Evolutionary conservation across 1,284 basidiomycete species (phyloP), one percentile per base, ranked within the genome.

Genomic region (Butyriboletus appendiculatus): DNA sequence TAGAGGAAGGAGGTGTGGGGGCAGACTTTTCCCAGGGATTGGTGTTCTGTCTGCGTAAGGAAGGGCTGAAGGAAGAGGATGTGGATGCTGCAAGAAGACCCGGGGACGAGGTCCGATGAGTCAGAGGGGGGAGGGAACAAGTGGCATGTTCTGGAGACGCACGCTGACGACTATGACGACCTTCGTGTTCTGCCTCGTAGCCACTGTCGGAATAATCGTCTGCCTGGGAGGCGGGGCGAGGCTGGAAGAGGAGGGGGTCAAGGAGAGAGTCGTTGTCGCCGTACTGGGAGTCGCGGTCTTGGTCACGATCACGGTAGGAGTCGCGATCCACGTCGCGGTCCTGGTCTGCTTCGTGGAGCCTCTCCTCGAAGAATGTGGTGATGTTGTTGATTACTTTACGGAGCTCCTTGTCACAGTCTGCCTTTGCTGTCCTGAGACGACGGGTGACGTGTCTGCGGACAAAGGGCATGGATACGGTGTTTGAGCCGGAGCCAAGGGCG

Each of bases 381-480:
- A 99, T 95, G 55, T 88, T 92, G 69, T 92, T 88, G 50, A 96
- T 92, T 65, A 98, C 92, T 63, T 92, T 88, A 67, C 89, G 86
- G 12, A 99, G 82, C 67, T 97, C 94, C 75, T 91, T 91, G 81
- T 99, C 95, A 77, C 96, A 99, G 61, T 92, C 90, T 51, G 90
- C 86, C 78, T 99, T 99, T 55, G 96, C 95, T 1, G 89, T 89
- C 72, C 90, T 91, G 70, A 98, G 86, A 52, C 96, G 89, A 63
- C 94, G 86, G 45, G 92, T 93, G 65, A 98, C 93, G 76, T 98
- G 96, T 55, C 94, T 85, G 52, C 92, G 82, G 57, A 98, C 95
- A 64, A 95, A 96, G 42, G 92, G 88, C 88, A 91, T 92, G 52
- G 89, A 91, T 50, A 92, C 88, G 53, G 87, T 89, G 67, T 84